Evolutionary conservation across 768 basidiomycete species (phyloP), one percentile per base, ranked within the genome.

Genomic region (Naganishia kalamii): DNA sequence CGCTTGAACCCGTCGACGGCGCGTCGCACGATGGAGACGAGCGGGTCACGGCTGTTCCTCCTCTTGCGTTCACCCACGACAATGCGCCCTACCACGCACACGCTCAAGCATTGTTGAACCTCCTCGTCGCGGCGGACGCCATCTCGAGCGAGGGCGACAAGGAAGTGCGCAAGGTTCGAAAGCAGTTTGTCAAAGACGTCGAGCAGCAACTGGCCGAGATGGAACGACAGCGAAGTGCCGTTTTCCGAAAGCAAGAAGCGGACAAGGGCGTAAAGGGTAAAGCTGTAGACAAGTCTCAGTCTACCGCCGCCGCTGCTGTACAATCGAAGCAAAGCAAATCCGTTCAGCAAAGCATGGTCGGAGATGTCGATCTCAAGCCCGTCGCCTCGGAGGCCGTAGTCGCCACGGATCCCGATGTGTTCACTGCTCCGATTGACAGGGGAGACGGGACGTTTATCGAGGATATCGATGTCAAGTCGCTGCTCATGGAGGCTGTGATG

Each of bases 71-170:
- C 76, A 84, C 84, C 0, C 74, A 81, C 0, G 80, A 72, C 43
- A 88, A 88, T 71, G 84, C 81, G 15, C 75, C 82, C 0, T 72
- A 88, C 19, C 85, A 85, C 74, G 80, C 77, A 17, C 85, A 88
- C 74, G 78, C 80, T n/a, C 84, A 88, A 67, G 79, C 81, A 43
- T 79, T 89, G 41, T 82, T 82, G 62, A 82, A 81, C 29, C 73
- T 89, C 6, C 80, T 89, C 30, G 81, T 81, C 43, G 81, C 81
- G 67, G 82, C 89, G n/a, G 88, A 89, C 68, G 84, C 81, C 0
- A 81, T 89, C 21, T 85, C 87, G 71, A 86, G 84, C 70, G 82
- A 81, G 67, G 87, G 87, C 0, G 81, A 84, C 46, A 73, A 76
- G 65, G 75, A 74, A 3, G 81, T 89, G 2, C 78, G 87, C 33